These are phyloP conservation scores for Euphrasia arctica DNA, from an alignment of 305 asterid species.

Conservation along the genomic window DNA sequence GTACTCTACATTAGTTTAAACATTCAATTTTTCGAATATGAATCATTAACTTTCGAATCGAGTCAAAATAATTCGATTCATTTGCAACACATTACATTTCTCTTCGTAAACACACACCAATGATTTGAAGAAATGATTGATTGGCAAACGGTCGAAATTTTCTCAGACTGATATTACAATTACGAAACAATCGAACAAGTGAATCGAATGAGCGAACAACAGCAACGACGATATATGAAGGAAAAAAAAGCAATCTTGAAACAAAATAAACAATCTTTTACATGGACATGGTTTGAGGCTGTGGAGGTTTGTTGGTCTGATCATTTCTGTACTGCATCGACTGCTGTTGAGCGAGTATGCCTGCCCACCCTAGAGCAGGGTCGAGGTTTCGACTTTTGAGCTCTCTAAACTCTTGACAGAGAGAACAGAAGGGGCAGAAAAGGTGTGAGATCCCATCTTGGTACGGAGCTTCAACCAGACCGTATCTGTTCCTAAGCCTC, in stretches of 20 bases:
- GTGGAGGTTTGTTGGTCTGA: constrained; percentile 33
- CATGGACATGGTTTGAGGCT: constrained; percentile 38
- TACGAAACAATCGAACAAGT: neutral
- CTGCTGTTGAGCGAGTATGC: constrained; percentile 40
- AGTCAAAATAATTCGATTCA: no score
- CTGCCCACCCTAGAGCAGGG: constrained; percentile 49
- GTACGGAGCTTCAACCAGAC: constrained; percentile 53
- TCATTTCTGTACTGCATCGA: constrained; percentile 27
- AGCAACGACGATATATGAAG: neutral
- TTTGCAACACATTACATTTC: neutral
- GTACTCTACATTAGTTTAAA: no score
- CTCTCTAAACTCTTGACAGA: constrained; percentile 53
- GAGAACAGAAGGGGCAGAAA: constrained; percentile 45
- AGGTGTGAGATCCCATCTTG: constrained; percentile 39
- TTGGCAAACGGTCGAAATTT: neutral
- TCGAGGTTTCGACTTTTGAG: constrained; percentile 40
- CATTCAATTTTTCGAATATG: no score
- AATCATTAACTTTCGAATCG: no score
- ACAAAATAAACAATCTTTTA: constrained; percentile 3
- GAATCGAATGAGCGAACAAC: neutral
- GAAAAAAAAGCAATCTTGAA: neutral
- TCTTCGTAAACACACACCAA: neutral
- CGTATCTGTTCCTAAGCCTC: constrained; percentile 39
- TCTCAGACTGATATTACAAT: neutral
- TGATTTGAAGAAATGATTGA: neutral